These are phyloP conservation scores for Trypanosoma vivax DNA, from an alignment of 208 protist species.

Conservation along the genomic window DNA sequence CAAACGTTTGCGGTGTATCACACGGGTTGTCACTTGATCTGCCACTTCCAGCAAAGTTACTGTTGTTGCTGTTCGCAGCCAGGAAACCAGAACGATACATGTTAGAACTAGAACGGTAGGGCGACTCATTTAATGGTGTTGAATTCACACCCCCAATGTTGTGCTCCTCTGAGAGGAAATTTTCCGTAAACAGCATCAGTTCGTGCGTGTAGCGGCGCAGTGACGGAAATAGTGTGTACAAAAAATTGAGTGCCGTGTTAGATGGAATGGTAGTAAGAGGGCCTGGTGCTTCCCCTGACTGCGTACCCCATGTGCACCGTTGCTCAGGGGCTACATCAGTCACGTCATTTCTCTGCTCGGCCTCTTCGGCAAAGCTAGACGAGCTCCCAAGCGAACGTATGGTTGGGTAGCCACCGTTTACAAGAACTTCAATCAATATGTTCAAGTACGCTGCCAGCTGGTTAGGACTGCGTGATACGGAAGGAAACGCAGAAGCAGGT, in stretches of 20 bases:
- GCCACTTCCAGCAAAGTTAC: not conserved
- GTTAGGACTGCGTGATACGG: not conserved
- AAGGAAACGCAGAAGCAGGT: not conserved
- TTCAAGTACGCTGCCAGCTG: slow-evolving; percentile 8
- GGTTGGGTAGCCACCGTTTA: not conserved
- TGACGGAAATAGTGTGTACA: slow-evolving; percentile 14
- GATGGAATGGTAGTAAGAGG: slow-evolving; percentile 7
- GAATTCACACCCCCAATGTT: not conserved
- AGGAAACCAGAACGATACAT: not conserved
- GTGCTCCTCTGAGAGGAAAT: not conserved
- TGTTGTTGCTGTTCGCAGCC: not conserved
- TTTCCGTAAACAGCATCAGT: slow-evolving; percentile 5
- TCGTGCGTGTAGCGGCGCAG: slow-evolving; percentile 11
- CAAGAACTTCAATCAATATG: slow-evolving; percentile 12
- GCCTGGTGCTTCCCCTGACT: not conserved
- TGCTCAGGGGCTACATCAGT: not conserved
- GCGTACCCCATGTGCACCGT: not conserved
- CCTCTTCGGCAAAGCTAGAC: slow-evolving; percentile 10
- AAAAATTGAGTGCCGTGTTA: slow-evolving; percentile 7
- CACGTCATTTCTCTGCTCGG: slow-evolving; percentile 6
- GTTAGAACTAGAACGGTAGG: not conserved
- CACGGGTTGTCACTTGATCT: not conserved
- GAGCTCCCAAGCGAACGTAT: slow-evolving; percentile 9
- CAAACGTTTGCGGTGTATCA: not conserved
- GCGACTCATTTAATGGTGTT: not conserved